Evolutionary conservation across 1,139 yeast genomes (phyloP), one percentile per base, ranked within the genome.

Genomic region (Maudiozyma humilis): DNA sequence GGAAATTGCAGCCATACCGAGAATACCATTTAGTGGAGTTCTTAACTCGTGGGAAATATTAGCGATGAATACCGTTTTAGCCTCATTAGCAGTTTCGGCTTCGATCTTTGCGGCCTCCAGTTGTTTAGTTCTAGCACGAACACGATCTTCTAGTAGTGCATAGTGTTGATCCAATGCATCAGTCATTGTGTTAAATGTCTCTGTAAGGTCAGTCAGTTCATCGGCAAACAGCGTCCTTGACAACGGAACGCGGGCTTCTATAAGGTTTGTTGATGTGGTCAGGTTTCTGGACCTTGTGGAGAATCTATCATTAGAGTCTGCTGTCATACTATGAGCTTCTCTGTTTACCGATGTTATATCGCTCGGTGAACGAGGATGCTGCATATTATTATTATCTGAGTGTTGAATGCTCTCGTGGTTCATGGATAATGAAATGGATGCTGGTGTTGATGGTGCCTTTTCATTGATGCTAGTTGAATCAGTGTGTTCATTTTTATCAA

Each of bases 1-100:
- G 1, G 96, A 91, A 45, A 89, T 86, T 1, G 95, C 84, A 0
- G 96, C 85, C 95, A 91, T 86, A 45, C 98, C 98, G 46, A 91
- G 68, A 37, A 91, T 91, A 60, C 97, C 98, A 63, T 91, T 91
- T 54, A 91, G 69, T 1, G 98, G 98, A 0, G 98, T 91, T 52
- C 96, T 73, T 58, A 91, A 72, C 65, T 91, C 98, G 61, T 91
- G 97, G 0, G 96, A 88, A 32, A 91, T 88, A 61, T 89, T 91
- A 16, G 97, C 97, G 62, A 91, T 88, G 63, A 91, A 91, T 14
- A 87, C 86, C 0, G 96, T 85, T 57, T 89, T 89, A 7, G 96
- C 95, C 56, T 87, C 96, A 64, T 56, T 89, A 2, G 98, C 97
- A 32, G 82, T 76, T 64, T 89, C 96, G 0, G 96, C 96, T 60